Evolutionary conservation across 192 early-diverging fungal species (phyloP).

Genomic region (Dispira simplex): DNA sequence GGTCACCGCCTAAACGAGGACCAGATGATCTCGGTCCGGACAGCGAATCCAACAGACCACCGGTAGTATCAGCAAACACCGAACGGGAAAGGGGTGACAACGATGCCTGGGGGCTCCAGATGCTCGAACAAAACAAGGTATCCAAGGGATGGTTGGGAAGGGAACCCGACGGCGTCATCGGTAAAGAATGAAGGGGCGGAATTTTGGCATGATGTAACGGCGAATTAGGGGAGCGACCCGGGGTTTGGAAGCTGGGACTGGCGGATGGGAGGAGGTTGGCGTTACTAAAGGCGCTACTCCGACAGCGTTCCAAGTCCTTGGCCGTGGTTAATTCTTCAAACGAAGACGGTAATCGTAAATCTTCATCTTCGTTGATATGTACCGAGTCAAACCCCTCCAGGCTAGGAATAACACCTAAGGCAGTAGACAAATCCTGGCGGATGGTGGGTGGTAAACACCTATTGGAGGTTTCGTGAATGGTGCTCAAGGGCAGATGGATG

Average conservation of each 20-base stretch:
- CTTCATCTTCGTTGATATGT: neutral
- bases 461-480: neutral
- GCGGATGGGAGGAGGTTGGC: neutral
- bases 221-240: neutral
- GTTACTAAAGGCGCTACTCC: neutral
- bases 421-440: neutral
- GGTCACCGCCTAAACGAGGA: too few species aligned
- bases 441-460: neutral
- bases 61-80: neutral
- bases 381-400: neutral
- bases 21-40: too few species aligned
- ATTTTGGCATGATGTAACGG: constrained; percentile 2
- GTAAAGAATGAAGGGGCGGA: neutral
- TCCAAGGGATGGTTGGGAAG: neutral
- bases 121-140: neutral
- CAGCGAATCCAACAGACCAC: too few species aligned
- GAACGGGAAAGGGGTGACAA: constrained; percentile 1
- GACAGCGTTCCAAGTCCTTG: neutral
- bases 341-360: neutral
- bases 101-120: constrained; percentile 1
- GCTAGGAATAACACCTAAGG: neutral
- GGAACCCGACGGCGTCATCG: neutral
- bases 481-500: neutral
- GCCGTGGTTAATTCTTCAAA: neutral
- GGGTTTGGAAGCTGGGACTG: neutral